Base-by-base conservation (phyloP, 257 asterid genomes). In the Solanum tarapatanum region DNA sequence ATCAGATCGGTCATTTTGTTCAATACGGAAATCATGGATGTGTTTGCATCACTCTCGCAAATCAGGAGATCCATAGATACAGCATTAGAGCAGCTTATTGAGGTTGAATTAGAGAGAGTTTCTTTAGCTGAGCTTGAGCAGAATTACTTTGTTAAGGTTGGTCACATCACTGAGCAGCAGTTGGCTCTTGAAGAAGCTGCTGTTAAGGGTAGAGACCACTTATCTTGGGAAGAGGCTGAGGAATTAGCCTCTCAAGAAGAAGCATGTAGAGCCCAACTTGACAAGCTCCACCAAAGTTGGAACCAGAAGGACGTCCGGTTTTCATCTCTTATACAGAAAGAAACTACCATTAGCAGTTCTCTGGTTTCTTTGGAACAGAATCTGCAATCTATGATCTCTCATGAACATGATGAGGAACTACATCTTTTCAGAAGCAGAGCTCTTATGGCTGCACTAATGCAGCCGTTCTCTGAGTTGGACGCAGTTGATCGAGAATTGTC, bases 171-270 rank as follows among this genome's bases (percentile, higher is more conserved):
- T 33, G 99, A 97, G 90, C 93, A 91, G 89, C 99, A 97, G 92
- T 90, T 97, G 93, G 98, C 95, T 93, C 99, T 97, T 55, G 95
- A 96, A 91, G 99, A 97, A 92, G 99, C 99, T 90, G 88, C 99
- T 88, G 92, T 91, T 85, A 92, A 92, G 93, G 96, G 99, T 87
- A 94, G 99, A 93, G 99, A 97, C 83, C 94, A 94, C 92, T 90
- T 96, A 84, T 97, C 99, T 83, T 97, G 99, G 99, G 99, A 97
- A 92, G 99, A 97, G 92, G 98, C 99, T 75, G 99, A 97, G 90
- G 99, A 97, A 93, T 96, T 97, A 88, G 99, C 98, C 84, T 94
- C 99, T 88, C 99, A 96, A 91, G 99, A 97, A 93, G 99, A 97
- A 92, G 97, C 96, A 88, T 97, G 99, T 91, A 93, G 95, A 90